phyloP scores from a whole-genome alignment of 2,329 filamentous ascomycete species.

The Knoxdaviesia capensis region DNA sequence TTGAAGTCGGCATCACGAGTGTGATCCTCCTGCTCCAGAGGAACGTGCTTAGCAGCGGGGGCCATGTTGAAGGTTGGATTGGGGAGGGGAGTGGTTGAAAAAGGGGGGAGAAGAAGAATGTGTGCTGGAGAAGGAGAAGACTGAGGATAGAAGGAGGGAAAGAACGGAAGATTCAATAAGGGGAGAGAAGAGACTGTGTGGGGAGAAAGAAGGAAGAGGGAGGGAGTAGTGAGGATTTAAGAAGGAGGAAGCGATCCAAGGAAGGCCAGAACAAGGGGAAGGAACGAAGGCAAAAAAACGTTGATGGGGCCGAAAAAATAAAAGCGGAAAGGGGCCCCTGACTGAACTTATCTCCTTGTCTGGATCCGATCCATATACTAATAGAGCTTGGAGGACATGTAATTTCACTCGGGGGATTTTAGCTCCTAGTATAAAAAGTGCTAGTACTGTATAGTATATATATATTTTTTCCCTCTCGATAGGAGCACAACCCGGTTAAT shows the following conservation, averaged over 20 bases:
- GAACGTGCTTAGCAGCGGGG: conserved; percentile 12
- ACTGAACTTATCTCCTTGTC: no score
- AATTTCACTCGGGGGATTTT: no score
- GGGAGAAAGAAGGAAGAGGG: conserved; percentile 3
- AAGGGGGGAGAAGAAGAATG: neutral
- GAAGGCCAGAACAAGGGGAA: neutral
- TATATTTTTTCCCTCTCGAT: no score
- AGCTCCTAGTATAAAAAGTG: no score
- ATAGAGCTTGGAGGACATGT: no score
- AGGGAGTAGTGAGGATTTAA: conserved; percentile 4
- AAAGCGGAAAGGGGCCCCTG: neutral
- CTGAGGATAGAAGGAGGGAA: conserved; percentile 3
- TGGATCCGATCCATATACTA: no score
- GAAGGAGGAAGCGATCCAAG: conserved; percentile 1
- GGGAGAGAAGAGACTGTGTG: conserved; percentile 1
- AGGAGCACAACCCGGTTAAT: no score
- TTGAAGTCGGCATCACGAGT: conserved; percentile 77
- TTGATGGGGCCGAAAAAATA: neutral
- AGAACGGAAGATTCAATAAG: conserved; percentile 1
- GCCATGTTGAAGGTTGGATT: conserved; percentile 20
- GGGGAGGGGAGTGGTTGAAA: conserved; percentile 1
- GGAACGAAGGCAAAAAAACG: no score
- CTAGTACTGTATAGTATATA: no score
- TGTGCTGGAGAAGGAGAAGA: conserved; percentile 3
- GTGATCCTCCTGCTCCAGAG: conserved; percentile 66